A percentile compares a stretch with the other conserved stretches of the same genome.
Conservation (phyloP, 768 basidiomycete genomes). For the Amanita brunnescens region DNA sequence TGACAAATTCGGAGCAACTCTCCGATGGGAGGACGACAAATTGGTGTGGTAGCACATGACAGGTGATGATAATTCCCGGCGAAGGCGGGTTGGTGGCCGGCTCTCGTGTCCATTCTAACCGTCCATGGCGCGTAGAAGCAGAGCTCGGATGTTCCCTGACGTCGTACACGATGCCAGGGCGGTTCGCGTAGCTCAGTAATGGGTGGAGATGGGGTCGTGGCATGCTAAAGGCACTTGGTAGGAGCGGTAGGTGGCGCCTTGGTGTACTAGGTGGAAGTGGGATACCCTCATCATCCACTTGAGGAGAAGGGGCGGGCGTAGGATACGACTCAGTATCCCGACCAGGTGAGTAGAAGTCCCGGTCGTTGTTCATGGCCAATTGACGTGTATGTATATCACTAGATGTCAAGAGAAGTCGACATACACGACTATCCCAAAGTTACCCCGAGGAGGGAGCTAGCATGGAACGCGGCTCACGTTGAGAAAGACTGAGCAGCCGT, state of each 20-base stretch:
- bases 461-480: background rate
- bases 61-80: background rate
- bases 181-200: background rate
- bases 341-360: background rate
- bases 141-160: background rate
- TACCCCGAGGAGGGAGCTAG: background rate
- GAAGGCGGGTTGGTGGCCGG: background rate
- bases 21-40: background rate
- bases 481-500: background rate
- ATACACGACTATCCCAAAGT: background rate
- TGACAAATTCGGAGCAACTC: background rate
- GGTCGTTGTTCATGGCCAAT: background rate
- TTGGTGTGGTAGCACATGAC: background rate
- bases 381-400: background rate
- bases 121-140: background rate
- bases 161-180: slow-evolving; percentile 1
- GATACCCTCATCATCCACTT: background rate
- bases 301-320: background rate
- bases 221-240: too few species aligned
- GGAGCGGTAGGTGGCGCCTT: background rate
- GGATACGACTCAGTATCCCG: background rate
- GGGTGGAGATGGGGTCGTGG: background rate
- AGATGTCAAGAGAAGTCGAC: background rate
- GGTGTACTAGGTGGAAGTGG: background rate
- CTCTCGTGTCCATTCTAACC: slow-evolving; percentile 1